Evolutionary conservation across 768 basidiomycete species (phyloP).

Genomic region (Tephrocybe sp.): DNA sequence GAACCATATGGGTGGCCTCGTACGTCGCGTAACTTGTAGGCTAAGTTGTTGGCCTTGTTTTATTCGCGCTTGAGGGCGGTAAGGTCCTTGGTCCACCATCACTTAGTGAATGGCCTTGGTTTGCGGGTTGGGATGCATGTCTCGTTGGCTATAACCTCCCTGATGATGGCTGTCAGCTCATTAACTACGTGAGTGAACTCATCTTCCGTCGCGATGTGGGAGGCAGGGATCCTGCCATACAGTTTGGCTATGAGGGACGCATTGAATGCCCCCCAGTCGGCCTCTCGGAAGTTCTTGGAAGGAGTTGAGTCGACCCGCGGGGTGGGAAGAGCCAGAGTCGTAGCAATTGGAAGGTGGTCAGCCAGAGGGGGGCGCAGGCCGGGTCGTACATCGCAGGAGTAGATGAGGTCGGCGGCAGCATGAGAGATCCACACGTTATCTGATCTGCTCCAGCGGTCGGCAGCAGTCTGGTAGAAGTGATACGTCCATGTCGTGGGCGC

Average conservation of each 20-base stretch:
- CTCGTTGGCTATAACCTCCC: not conserved
- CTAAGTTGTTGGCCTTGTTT: no score
- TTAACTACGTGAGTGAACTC: slow-evolving; percentile 4
- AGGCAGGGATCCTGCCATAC: not conserved
- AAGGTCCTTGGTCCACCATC: slow-evolving; percentile 21
- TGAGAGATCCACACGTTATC: slow-evolving; percentile 5
- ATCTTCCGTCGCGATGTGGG: not conserved
- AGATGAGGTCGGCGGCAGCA: not conserved
- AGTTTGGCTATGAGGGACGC: slow-evolving; percentile 3
- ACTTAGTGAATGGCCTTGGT: slow-evolving; percentile 15
- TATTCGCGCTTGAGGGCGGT: not conserved
- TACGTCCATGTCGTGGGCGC: not conserved
- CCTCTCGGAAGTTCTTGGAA: slow-evolving; percentile 17
- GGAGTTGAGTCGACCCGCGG: not conserved
- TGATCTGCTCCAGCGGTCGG: not conserved
- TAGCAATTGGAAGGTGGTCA: slow-evolving; percentile 32
- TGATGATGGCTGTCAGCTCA: slow-evolving; percentile 5
- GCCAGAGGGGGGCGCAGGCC: not conserved
- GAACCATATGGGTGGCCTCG: no score
- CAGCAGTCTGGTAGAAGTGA: not conserved
- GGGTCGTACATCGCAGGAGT: not conserved
- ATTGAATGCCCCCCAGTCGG: slow-evolving; percentile 22
- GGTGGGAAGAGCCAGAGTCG: slow-evolving; percentile 15
- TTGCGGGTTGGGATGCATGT: not conserved
- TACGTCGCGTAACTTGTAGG: no score